Evolutionary conservation across 1,284 basidiomycete genomes (phyloP).

Genomic region (Leccinum fuscescens): DNA sequence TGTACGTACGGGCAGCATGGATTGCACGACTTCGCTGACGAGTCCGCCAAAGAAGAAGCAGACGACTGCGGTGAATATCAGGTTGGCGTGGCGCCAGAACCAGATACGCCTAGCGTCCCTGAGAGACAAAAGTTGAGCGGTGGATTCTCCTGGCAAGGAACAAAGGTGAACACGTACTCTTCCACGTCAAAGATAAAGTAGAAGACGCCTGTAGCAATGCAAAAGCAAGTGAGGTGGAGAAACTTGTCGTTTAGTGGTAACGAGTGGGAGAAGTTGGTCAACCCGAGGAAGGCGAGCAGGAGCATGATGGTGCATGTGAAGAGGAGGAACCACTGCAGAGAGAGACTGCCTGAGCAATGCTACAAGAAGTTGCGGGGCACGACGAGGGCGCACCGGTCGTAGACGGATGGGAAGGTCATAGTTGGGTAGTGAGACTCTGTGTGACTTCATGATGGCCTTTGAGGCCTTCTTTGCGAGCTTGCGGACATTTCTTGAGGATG

Average conservation of each 20-base stretch:
- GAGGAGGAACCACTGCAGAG: constrained; percentile 66
- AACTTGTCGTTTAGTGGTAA: constrained; percentile 82
- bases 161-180: constrained; percentile 57
- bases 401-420: constrained; percentile 71
- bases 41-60: constrained; percentile 82
- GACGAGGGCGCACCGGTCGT: constrained; percentile 57
- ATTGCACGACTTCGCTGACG: constrained; percentile 84
- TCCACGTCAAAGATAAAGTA: constrained; percentile 88
- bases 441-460: constrained; percentile 57
- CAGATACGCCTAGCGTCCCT: constrained; percentile 75
- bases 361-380: background rate
- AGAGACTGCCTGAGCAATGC: constrained; percentile 1
- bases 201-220: constrained; percentile 75
- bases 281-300: constrained; percentile 66
- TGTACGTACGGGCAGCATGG: constrained; percentile 63
- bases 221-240: constrained; percentile 81
- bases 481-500: constrained; percentile 24
- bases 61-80: constrained; percentile 65
- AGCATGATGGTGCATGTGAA: constrained; percentile 67
- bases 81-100: constrained; percentile 78
- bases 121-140: background rate
- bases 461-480: constrained; percentile 37
- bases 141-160: too few relatives aligned
- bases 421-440: constrained; percentile 50
- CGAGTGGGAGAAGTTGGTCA: constrained; percentile 64